A percentile compares a stretch with the other conserved stretches of the same genome.
Conservation (phyloP, 768 basidiomycete genomes). For the Pleurotus ostreatus region DNA sequence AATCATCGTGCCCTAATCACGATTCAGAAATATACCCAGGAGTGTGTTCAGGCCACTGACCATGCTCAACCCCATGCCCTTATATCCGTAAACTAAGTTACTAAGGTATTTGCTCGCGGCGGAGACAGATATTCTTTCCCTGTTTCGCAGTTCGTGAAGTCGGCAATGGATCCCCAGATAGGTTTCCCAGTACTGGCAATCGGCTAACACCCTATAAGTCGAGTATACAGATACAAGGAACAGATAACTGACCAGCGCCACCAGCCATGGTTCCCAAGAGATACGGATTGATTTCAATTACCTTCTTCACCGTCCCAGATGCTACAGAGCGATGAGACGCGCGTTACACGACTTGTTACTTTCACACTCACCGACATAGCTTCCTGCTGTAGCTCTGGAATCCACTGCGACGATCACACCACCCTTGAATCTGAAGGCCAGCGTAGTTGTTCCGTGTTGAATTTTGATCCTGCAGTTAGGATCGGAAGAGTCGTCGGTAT, state of each 20-base stretch:
- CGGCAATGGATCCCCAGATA: conserved; percentile 98
- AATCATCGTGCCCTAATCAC: conserved; percentile 93
- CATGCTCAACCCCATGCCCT: conserved; percentile 99
- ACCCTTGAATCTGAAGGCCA: conserved; percentile 94
- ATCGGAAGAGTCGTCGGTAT: conserved; percentile 95
- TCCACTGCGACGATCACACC: conserved; percentile 99
- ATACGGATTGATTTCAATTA: conserved; percentile 99
- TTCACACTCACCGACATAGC: conserved; percentile 77
- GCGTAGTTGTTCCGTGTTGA: conserved; percentile 96
- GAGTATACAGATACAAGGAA: not conserved
- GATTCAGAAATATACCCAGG: not conserved
- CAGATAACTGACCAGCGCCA: conserved; percentile 72
- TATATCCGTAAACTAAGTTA: conserved; percentile 97
- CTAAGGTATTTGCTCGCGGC: conserved; percentile 97
- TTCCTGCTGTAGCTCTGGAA: conserved; percentile 94
- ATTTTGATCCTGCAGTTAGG: conserved; percentile 96
- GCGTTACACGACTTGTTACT: not conserved
- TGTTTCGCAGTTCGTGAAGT: conserved; percentile 92
- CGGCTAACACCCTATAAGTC: conserved; percentile 46
- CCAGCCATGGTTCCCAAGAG: conserved; percentile 99
- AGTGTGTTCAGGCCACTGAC: conserved; percentile 37
- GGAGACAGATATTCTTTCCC: conserved; percentile 97
- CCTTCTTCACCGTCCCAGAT: conserved; percentile 97
- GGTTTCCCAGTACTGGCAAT: conserved; percentile 98
- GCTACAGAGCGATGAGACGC: conserved; percentile 42